Conservation (phyloP, 495 filamentous ascomycete genomes). For the Corynascus novoguineensis region DNA sequence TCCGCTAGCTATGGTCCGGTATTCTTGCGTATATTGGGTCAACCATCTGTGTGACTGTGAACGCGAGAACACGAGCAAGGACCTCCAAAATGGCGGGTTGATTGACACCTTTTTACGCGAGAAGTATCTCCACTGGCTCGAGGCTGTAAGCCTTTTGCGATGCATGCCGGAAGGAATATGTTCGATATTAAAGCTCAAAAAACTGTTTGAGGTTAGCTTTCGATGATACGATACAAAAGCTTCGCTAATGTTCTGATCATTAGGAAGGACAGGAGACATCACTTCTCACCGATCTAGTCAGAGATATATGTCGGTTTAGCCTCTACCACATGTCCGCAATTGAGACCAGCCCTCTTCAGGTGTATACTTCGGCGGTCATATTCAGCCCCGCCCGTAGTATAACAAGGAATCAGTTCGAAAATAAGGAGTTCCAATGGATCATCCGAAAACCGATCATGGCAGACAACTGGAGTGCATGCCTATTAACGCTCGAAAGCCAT, state of each 20-base stretch:
- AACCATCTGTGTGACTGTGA: constrained; percentile 1
- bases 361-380: constrained; percentile 14
- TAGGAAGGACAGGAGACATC: no score
- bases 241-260: neutral
- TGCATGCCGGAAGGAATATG: constrained; percentile 22
- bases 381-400: constrained; percentile 22
- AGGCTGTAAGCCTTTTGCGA: constrained; percentile 29
- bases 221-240: neutral
- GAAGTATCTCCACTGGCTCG: constrained; percentile 25
- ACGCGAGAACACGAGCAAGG: neutral
- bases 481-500: no score
- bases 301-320: constrained; percentile 27
- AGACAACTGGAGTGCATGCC: constrained; percentile 29
- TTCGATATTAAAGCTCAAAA: constrained; percentile 17
- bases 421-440: constrained; percentile 9
- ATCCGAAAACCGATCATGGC: constrained; percentile 31
- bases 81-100: constrained; percentile 15
- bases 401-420: constrained; percentile 11
- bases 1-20: constrained; percentile 7
- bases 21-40: constrained; percentile 5
- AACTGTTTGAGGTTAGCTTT: constrained; percentile 14
- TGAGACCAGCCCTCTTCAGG: constrained; percentile 19
- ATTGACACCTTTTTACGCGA: neutral
- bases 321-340: constrained; percentile 21
- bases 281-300: constrained; percentile 11